Evolutionary conservation across 768 basidiomycete species (phyloP), one percentile per base, ranked within the genome.

Genomic region (Sarcodon sp.): DNA sequence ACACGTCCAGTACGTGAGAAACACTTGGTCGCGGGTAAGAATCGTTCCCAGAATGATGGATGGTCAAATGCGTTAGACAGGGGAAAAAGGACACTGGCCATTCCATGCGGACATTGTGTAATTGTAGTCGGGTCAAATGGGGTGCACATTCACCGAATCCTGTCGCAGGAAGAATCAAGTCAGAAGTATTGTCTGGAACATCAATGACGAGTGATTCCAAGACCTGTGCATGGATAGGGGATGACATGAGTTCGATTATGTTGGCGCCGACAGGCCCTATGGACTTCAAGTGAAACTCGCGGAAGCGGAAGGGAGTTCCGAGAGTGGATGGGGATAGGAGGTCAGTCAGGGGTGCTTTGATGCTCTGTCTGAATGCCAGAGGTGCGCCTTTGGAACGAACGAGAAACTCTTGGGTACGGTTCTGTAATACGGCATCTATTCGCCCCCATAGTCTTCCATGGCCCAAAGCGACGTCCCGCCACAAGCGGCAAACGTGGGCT

Each of bases 401-500:
- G 18, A 51, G 46, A 32, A 27, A 36, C 8, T 21, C 8, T 27
- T 35, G 7, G 12, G 47, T 47, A 38, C 50, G 47, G 13, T 33
- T 33, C 21, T 10, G 35, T 16, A 15, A 27, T 18, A 35, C 48
- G 33, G 39, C 11, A 11, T 33, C 35, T 39, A 51, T 47, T 12
- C 27, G 31, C 9, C 46, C 38, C 50, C 50, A 51, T 12, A 51
- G 4, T 13, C 47, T 32, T 2, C 46, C 38, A 6, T 39, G 35
- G 12, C 44, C 39, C 9, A 51, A 35, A 7, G 50, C 46, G 33
- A 51, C 41, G 6, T 16, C 34, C 27, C 50, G 50, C 50, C 50
- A 51, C 33, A 35, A 38, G 27, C 33, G 38, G 41, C 50, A 51
- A 35, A 48, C 47, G 12, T 48, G 47, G 3, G 50, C 15, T 5